These are phyloP conservation scores for Eurotiales sp. DNA, from an alignment of 2,329 filamentous ascomycete species.

Conservation along the genomic window DNA sequence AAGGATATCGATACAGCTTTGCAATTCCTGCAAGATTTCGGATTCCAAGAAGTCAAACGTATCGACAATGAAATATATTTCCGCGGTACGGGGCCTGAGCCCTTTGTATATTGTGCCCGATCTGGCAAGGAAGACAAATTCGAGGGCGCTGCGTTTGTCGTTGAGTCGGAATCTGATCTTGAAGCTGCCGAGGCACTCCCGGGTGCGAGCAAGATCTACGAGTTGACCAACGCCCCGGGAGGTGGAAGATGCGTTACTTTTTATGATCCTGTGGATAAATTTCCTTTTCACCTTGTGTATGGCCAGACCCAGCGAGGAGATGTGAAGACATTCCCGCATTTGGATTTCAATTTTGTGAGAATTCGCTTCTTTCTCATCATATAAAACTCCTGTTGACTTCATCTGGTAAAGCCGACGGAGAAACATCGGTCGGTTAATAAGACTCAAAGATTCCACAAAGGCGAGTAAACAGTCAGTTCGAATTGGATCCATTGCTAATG, in stretches of 20 bases:
- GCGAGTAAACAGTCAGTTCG: too few relatives aligned
- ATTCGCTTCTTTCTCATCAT: neutral
- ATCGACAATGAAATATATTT: slow-evolving; percentile 16
- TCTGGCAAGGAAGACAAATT: slow-evolving; percentile 11
- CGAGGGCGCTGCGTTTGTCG: slow-evolving; percentile 16
- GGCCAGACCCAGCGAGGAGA: slow-evolving; percentile 23
- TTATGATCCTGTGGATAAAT: slow-evolving; percentile 34
- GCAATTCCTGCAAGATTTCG: slow-evolving; percentile 19
- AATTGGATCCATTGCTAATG: too few relatives aligned
- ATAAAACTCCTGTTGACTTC: too few relatives aligned
- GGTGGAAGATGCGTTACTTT: slow-evolving; percentile 32
- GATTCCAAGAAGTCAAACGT: slow-evolving; percentile 15
- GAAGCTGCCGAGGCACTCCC: slow-evolving; percentile 10
- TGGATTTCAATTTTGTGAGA: slow-evolving; percentile 18
- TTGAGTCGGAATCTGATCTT: slow-evolving; percentile 15
- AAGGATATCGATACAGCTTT: slow-evolving; percentile 18
- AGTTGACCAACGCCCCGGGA: slow-evolving; percentile 27
- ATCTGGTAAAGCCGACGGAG: slow-evolving; percentile 11
- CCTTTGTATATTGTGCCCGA: slow-evolving; percentile 18
- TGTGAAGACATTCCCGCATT: slow-evolving; percentile 7
- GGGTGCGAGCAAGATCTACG: slow-evolving; percentile 1
- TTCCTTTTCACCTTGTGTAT: slow-evolving; percentile 33
- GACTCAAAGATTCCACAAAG: slow-evolving; percentile 17
- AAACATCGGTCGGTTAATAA: slow-evolving; percentile 18
- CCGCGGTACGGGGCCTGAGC: slow-evolving; percentile 18